These are phyloP conservation scores for Leishmania amazonensis DNA, from an alignment of 208 protist species.

Conservation along the genomic window DNA sequence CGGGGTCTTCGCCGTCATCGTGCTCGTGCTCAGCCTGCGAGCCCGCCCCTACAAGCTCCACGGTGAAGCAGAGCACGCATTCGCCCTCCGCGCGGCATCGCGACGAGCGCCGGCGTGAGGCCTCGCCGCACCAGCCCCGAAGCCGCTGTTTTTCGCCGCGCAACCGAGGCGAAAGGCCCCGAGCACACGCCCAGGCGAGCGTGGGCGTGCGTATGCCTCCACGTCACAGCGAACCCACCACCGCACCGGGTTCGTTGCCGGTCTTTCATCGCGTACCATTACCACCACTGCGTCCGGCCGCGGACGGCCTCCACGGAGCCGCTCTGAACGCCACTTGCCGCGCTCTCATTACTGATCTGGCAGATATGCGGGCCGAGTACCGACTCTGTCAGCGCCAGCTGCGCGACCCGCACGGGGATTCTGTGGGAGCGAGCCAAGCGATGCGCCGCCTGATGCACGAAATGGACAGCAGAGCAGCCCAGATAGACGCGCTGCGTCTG, in stretches of 20 bases:
- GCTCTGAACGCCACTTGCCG: constrained; percentile 50
- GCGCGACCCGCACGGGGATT: constrained; percentile 48
- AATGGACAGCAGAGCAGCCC: constrained; percentile 67
- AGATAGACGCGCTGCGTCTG: constrained; percentile 60
- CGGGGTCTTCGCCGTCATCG: constrained; percentile 8
- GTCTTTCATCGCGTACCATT: not conserved
- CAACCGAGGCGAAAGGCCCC: not conserved
- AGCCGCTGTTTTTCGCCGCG: not conserved
- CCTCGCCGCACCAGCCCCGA: not conserved
- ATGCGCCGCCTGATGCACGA: constrained; percentile 65
- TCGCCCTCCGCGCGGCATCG: not conserved
- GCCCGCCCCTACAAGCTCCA: not conserved
- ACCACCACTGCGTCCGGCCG: not conserved
- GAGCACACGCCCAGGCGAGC: not conserved
- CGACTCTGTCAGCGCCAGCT: constrained; percentile 42
- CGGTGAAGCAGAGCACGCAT: not conserved
- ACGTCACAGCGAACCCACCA: not conserved
- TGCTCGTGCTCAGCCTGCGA: not conserved
- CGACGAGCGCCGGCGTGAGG: not conserved
- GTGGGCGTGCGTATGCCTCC: not conserved
- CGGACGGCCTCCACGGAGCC: constrained; percentile 15
- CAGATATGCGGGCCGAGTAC: constrained; percentile 53
- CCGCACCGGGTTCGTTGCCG: not conserved
- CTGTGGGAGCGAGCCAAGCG: constrained; percentile 59
- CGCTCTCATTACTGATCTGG: constrained; percentile 58